A percentile compares a stretch with the other conserved stretches of the same genome.
phyloP scores from a whole-genome alignment of 108 stramenopile species.

The Phaeodactylum tricornutum region DNA sequence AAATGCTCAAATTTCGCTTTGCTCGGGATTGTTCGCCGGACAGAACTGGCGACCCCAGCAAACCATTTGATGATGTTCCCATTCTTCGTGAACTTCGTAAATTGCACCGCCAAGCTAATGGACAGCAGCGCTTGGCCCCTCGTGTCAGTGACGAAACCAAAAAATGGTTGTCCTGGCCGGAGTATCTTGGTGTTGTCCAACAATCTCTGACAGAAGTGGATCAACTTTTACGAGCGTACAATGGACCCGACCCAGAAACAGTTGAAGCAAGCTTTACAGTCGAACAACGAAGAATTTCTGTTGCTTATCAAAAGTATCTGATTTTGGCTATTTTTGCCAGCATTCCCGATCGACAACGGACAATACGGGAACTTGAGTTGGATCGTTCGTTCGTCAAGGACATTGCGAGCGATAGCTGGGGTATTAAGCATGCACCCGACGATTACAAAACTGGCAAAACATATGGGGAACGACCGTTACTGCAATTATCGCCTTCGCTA shows the following conservation, averaged over 20 bases:
- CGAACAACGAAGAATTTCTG: conserved; percentile 39
- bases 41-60: conserved; percentile 20
- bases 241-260: background rate
- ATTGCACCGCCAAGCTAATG: conserved; percentile 67
- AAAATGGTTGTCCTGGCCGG: conserved; percentile 76
- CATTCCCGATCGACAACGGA: conserved; percentile 79
- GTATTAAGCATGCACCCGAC: conserved; percentile 61
- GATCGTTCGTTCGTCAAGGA: conserved; percentile 49
- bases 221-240: conserved; percentile 2
- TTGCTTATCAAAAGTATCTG: conserved; percentile 56
- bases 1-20: conserved; percentile 73
- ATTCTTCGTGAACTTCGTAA: conserved; percentile 60
- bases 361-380: conserved; percentile 69
- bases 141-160: conserved; percentile 61
- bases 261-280: conserved; percentile 10
- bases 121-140: conserved; percentile 41
- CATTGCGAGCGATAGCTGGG: conserved; percentile 28
- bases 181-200: conserved; percentile 27
- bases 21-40: conserved; percentile 19
- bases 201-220: background rate
- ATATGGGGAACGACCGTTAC: conserved; percentile 72
- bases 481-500: conserved; percentile 43
- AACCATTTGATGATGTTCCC: conserved; percentile 60
- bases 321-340: conserved; percentile 69
- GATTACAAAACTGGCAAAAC: conserved; percentile 80